These are phyloP conservation scores for Avena insularis DNA, from an alignment of 176 grass and related monocot species.

Conservation along the genomic window DNA sequence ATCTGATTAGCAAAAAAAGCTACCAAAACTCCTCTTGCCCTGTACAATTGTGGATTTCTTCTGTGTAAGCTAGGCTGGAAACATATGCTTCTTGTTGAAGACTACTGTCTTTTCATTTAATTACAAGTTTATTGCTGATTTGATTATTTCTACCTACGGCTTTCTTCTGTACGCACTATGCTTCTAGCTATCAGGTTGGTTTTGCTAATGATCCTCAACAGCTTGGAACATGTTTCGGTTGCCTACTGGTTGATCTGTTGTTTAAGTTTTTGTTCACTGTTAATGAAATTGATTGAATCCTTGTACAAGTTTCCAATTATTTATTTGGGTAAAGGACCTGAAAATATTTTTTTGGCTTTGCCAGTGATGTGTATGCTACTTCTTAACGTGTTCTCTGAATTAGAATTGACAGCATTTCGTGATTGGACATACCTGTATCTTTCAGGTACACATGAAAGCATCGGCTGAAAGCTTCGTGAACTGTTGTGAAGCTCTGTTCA, in stretches of 20 bases:
- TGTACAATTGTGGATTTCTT: constrained; percentile 1
- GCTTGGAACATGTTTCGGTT: not conserved
- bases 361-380: not conserved
- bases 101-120: not conserved
- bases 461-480: not conserved
- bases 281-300: not conserved
- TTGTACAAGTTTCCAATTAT: not conserved
- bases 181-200: not conserved
- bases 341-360: not conserved
- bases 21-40: not conserved
- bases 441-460: not conserved
- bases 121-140: no score
- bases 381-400: not conserved
- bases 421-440: not conserved
- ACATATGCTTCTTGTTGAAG: not conserved
- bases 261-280: not conserved
- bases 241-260: not conserved
- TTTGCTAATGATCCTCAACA: not conserved
- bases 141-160: no score
- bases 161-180: no score
- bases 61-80: not conserved
- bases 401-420: not conserved
- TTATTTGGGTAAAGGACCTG: not conserved
- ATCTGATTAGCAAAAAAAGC: no score
- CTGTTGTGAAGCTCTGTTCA: not conserved